Evolutionary conservation across 768 basidiomycete species (phyloP).

Genomic region (Boletus tylopilopsis): DNA sequence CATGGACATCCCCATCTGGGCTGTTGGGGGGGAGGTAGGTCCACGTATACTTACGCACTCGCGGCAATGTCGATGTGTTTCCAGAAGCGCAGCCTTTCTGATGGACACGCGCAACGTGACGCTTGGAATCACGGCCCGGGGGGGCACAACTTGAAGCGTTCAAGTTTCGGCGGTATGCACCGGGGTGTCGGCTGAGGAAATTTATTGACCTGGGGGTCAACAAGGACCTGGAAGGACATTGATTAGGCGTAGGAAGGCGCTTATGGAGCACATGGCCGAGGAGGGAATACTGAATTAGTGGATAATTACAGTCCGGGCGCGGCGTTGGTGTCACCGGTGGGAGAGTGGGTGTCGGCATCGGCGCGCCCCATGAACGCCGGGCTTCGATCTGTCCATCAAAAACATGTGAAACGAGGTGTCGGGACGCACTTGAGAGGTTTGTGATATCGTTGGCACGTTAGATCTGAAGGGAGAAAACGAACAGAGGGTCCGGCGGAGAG

Average conservation of each 20-base stretch:
- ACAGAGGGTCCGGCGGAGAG: conserved; percentile 1
- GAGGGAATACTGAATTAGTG: not conserved
- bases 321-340: conserved; percentile 7
- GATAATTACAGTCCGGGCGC: conserved; percentile 4
- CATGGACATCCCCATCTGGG: not conserved
- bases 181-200: too few relatives aligned
- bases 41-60: too few relatives aligned
- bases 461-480: conserved; percentile 6
- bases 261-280: not conserved
- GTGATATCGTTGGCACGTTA: not conserved
- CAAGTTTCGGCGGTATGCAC: too few relatives aligned
- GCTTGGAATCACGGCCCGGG: not conserved
- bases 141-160: too few relatives aligned
- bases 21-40: not conserved
- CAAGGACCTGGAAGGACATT: too few relatives aligned
- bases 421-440: conserved; percentile 19
- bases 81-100: not conserved
- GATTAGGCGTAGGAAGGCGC: not conserved
- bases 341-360: not conserved
- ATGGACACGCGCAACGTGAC: not conserved
- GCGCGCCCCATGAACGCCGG: conserved; percentile 17
- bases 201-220: not conserved
- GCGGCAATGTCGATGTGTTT: not conserved
- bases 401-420: conserved; percentile 17
- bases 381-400: conserved; percentile 2